Evolutionary conservation across 2,329 filamentous ascomycete genomes (phyloP).

Genomic region (Neonectria coccinea): DNA sequence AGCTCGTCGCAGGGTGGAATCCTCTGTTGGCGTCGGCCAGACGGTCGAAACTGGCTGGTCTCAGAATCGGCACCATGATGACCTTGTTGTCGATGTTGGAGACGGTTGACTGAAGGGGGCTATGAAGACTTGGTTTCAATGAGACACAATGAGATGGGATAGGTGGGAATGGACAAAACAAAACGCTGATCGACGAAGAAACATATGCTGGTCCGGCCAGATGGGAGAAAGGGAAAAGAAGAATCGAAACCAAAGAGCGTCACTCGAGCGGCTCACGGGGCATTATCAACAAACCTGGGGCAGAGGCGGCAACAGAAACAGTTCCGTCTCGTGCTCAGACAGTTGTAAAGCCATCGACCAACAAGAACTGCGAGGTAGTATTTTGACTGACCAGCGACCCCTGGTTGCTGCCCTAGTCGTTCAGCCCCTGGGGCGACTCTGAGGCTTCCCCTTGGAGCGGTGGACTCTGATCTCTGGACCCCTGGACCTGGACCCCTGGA

Average conservation of each 20-base stretch:
- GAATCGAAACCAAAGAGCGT: slow-evolving; percentile 40
- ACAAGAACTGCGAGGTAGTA: background rate
- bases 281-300: slow-evolving; percentile 40
- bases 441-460: slow-evolving; percentile 7
- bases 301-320: slow-evolving; percentile 31
- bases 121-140: background rate
- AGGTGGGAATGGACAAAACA: slow-evolving; percentile 18
- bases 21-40: slow-evolving; percentile 34
- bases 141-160: slow-evolving; percentile 1
- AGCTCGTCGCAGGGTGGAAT: slow-evolving; percentile 27
- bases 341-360: slow-evolving; percentile 21
- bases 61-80: slow-evolving; percentile 43
- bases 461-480: slow-evolving; percentile 1
- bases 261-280: slow-evolving; percentile 38
- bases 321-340: slow-evolving; percentile 37
- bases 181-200: slow-evolving; percentile 27
- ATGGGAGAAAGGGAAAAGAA: slow-evolving; percentile 31
- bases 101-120: background rate
- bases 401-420: background rate
- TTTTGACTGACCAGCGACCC: slow-evolving; percentile 21
- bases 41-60: slow-evolving; percentile 39
- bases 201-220: slow-evolving; percentile 41
- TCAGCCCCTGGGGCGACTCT: slow-evolving; percentile 11
- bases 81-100: slow-evolving; percentile 15
- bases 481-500: background rate